Conservation (phyloP, 768 basidiomycete species). For the Macrolepiota albuminosa region DNA sequence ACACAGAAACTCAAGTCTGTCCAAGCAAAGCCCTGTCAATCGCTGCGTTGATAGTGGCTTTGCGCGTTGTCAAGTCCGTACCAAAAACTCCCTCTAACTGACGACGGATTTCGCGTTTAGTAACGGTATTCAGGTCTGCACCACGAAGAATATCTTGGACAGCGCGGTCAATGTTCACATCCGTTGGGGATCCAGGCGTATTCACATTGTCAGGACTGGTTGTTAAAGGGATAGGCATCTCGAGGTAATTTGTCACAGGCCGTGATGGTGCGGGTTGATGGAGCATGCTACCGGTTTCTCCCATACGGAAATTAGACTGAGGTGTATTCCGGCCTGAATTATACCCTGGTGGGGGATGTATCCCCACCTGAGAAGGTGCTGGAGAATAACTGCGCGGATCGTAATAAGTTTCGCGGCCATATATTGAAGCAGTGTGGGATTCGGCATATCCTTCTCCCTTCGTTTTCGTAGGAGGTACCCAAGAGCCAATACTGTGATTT, state of each 20-base stretch:
- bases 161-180: conserved; percentile 67
- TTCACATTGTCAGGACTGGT: conserved; percentile 51
- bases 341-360: conserved; percentile 62
- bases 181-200: conserved; percentile 48
- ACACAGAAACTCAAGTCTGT: conserved; percentile 27
- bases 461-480: conserved; percentile 74
- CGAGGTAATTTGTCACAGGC: conserved; percentile 73
- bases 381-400: conserved; percentile 75
- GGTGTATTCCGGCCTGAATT: conserved; percentile 78
- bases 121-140: conserved; percentile 86
- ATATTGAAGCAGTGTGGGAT: conserved; percentile 73
- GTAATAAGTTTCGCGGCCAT: conserved; percentile 86
- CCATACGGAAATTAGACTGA: conserved; percentile 38
- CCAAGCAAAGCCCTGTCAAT: conserved; percentile 69
- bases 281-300: conserved; percentile 25
- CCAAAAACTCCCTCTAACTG: conserved; percentile 81
- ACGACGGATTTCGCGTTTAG: conserved; percentile 86
- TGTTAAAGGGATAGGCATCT: conserved; percentile 55
- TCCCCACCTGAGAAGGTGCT: conserved; percentile 62
- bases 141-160: conserved; percentile 68
- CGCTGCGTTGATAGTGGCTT: conserved; percentile 69
- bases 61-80: conserved; percentile 68
- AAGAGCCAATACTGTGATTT: conserved; percentile 91
- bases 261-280: conserved; percentile 66
- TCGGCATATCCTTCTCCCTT: conserved; percentile 75